These are phyloP conservation scores for Phytophthora syringae DNA, from an alignment of 352 stramenopile species.

Conservation along the genomic window DNA sequence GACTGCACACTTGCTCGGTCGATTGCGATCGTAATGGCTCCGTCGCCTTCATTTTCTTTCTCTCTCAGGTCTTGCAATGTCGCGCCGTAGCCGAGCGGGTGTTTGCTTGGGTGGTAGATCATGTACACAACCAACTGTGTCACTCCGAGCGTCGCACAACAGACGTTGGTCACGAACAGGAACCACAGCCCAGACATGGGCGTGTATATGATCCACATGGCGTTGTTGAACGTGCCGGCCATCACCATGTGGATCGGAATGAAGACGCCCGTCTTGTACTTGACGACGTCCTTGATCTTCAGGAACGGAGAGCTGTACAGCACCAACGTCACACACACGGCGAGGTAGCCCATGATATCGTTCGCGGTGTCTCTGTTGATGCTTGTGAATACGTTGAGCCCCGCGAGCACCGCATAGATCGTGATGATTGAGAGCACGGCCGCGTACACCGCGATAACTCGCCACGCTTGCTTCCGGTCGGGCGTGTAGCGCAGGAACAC, in stretches of 20 bases:
- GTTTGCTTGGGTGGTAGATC: constrained; percentile 57
- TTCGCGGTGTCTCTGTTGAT: constrained; percentile 37
- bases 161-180: constrained; percentile 60
- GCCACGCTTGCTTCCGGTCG: constrained; percentile 23
- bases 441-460: constrained; percentile 32
- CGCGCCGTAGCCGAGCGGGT: constrained; percentile 32
- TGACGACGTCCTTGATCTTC: constrained; percentile 52
- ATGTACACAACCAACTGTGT: constrained; percentile 51
- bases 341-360: constrained; percentile 44
- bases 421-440: constrained; percentile 39
- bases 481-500: constrained; percentile 37
- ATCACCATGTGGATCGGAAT: constrained; percentile 64
- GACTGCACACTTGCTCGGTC: constrained; percentile 26
- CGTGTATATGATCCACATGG: constrained; percentile 61
- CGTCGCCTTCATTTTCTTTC: constrained; percentile 31
- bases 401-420: constrained; percentile 45
- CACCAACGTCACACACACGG: constrained; percentile 48
- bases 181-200: constrained; percentile 50
- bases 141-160: constrained; percentile 42
- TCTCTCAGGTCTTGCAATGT: constrained; percentile 30
- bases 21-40: constrained; percentile 24
- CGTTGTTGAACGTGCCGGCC: constrained; percentile 61
- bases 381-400: constrained; percentile 28
- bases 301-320: constrained; percentile 70
- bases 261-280: constrained; percentile 54